Percentiles rank a stretch among this genome's conserved stretches.
Evolutionary conservation across 2,329 filamentous ascomycete species (phyloP).

Genomic region (Colletotrichum trifolii): DNA sequence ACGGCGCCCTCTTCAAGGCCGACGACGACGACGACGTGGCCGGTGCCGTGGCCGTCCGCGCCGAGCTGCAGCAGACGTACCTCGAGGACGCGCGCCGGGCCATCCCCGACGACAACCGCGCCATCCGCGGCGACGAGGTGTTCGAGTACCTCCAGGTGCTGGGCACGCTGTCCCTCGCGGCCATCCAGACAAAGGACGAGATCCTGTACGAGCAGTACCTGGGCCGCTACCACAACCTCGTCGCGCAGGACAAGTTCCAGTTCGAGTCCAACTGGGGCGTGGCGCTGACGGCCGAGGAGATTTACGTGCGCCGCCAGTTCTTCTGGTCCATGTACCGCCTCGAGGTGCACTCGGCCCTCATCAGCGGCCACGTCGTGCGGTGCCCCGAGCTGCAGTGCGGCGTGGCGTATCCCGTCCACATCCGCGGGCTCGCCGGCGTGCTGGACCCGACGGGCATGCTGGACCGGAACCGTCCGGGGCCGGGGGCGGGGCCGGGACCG

Average conservation of each 20-base stretch:
- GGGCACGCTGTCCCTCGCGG: conserved; percentile 60
- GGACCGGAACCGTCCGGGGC: not conserved
- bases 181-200: conserved; percentile 62
- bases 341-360: conserved; percentile 64
- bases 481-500: not conserved
- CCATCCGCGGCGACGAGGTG: conserved; percentile 22
- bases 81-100: conserved; percentile 35
- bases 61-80: conserved; percentile 29
- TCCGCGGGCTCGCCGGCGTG: conserved; percentile 22
- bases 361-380: conserved; percentile 52
- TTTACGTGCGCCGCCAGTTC: conserved; percentile 47
- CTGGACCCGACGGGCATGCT: conserved; percentile 5
- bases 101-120: conserved; percentile 30
- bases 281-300: conserved; percentile 54
- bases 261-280: conserved; percentile 65
- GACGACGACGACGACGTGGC: conserved; percentile 43
- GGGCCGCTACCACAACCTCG: conserved; percentile 61
- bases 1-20: conserved; percentile 59
- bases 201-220: conserved; percentile 61
- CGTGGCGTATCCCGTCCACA: conserved; percentile 32
- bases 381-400: conserved; percentile 37
- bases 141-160: conserved; percentile 44
- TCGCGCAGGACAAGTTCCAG: conserved; percentile 60
- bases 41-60: conserved; percentile 6
- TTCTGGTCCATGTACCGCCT: conserved; percentile 67